Conservation (phyloP, 768 basidiomycete species). For the Agrocybe chaxingu region DNA sequence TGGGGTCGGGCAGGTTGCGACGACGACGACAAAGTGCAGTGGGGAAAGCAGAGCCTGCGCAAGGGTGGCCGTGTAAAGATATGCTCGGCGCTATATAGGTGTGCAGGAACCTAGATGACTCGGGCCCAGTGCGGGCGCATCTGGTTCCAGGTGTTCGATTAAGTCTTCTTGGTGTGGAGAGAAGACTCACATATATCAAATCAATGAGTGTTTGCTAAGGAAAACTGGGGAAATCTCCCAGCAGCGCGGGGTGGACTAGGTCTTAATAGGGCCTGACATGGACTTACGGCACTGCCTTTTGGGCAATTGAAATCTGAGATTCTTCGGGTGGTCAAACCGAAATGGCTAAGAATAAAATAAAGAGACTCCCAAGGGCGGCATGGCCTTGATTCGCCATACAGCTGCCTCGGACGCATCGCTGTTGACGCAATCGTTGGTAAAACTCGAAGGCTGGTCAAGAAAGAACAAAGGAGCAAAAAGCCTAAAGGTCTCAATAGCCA, state of each 20-base stretch:
- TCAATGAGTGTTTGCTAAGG: not conserved
- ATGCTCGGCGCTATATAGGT: constrained; percentile 11
- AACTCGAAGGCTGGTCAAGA: constrained; percentile 1
- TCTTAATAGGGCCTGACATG: constrained; percentile 7
- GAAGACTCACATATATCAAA: constrained; percentile 16
- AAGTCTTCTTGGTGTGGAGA: constrained; percentile 13
- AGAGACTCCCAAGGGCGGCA: constrained; percentile 7
- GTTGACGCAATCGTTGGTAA: constrained; percentile 15
- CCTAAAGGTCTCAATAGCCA: no score
- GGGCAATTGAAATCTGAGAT: constrained; percentile 3
- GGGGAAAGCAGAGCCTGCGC: not conserved
- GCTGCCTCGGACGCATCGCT: constrained; percentile 8
- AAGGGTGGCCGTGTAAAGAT: not conserved
- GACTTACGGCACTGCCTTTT: constrained; percentile 3
- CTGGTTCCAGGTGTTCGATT: constrained; percentile 13
- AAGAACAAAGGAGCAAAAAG: constrained; percentile 1
- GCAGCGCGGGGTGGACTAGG: constrained; percentile 4
- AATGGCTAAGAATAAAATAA: constrained; percentile 6
- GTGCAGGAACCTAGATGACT: constrained; percentile 1
- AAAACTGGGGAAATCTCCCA: constrained; percentile 14
- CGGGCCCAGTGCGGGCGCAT: constrained; percentile 17
- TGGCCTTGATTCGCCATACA: constrained; percentile 1
- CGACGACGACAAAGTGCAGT: not conserved
- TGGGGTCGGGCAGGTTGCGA: not conserved
- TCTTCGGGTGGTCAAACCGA: constrained; percentile 2